phyloP scores from a whole-genome alignment of 805 yeast species.

The Wickerhamiella cacticola region DNA sequence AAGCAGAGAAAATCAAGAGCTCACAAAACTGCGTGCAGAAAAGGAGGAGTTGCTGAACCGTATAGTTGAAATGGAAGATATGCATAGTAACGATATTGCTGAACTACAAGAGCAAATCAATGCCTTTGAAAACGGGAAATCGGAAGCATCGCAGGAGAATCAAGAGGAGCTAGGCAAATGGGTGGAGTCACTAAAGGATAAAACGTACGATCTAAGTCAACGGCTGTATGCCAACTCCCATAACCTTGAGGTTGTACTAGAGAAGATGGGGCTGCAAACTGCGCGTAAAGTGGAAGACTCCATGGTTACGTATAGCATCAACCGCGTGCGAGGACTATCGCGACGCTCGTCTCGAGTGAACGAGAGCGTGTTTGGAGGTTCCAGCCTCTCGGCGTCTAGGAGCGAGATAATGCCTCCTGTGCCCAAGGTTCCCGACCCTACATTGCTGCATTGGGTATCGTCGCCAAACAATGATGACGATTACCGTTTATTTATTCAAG shows the following conservation, averaged over 20 bases:
- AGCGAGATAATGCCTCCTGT: constrained; percentile 6
- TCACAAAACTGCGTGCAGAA: not conserved
- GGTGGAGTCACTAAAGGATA: constrained; percentile 23
- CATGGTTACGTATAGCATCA: constrained; percentile 29
- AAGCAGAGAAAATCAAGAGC: not conserved
- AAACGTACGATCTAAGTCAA: constrained; percentile 36
- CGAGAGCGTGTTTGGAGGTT: not conserved
- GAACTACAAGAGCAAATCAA: constrained; percentile 8
- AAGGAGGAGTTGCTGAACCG: constrained; percentile 14
- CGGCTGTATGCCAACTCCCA: constrained; percentile 28
- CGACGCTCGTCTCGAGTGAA: constrained; percentile 5
- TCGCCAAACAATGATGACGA: constrained; percentile 25
- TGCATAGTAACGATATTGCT: constrained; percentile 11
- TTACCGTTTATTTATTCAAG: constrained; percentile 22
- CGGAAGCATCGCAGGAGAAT: constrained; percentile 7
- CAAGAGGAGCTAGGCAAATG: not conserved
- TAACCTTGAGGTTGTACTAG: constrained; percentile 46
- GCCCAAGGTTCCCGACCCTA: constrained; percentile 13
- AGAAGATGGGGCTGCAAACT: constrained; percentile 64
- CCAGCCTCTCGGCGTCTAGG: not conserved
- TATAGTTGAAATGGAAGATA: constrained; percentile 14
- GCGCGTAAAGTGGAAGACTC: constrained; percentile 34
- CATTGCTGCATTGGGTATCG: constrained; percentile 40
- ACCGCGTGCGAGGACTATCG: constrained; percentile 60
- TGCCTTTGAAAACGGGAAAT: constrained; percentile 22